Conservation (phyloP, 108 stramenopile species). For the Fragilariopsis cylindrus region DNA sequence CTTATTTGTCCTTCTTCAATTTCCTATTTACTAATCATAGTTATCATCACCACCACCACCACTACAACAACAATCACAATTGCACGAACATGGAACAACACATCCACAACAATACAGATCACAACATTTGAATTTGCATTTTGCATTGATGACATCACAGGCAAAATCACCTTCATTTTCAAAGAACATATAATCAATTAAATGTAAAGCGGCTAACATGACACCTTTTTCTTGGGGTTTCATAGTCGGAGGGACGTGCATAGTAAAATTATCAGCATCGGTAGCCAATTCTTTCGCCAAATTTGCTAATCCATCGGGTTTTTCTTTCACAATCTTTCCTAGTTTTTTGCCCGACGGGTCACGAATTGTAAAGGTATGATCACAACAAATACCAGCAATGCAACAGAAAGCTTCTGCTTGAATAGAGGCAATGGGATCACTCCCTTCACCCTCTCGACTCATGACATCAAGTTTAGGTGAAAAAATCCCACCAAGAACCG, state of each 20-base stretch:
- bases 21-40: no score
- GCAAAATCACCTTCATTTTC: no score
- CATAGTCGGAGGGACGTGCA: background rate
- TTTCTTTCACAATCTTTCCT: slow-evolving; percentile 27
- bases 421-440: slow-evolving; percentile 14
- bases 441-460: slow-evolving; percentile 17
- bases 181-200: slow-evolving; percentile 17
- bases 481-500: background rate
- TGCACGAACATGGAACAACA: no score
- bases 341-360: background rate
- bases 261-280: slow-evolving; percentile 24
- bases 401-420: slow-evolving; percentile 18
- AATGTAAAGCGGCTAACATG: slow-evolving; percentile 17
- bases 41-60: no score
- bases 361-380: slow-evolving; percentile 19
- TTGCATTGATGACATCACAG: no score
- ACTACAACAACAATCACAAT: no score
- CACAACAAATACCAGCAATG: slow-evolving; percentile 33
- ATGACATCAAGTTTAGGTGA: slow-evolving; percentile 25
- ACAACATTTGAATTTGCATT: no score
- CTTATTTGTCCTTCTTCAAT: no score
- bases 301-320: slow-evolving; percentile 3
- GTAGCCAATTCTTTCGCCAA: slow-evolving; percentile 15
- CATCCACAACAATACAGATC: no score
- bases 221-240: slow-evolving; percentile 1